Conservation (phyloP, 1,284 basidiomycete species). For the Cryptococcus floricola region DNA sequence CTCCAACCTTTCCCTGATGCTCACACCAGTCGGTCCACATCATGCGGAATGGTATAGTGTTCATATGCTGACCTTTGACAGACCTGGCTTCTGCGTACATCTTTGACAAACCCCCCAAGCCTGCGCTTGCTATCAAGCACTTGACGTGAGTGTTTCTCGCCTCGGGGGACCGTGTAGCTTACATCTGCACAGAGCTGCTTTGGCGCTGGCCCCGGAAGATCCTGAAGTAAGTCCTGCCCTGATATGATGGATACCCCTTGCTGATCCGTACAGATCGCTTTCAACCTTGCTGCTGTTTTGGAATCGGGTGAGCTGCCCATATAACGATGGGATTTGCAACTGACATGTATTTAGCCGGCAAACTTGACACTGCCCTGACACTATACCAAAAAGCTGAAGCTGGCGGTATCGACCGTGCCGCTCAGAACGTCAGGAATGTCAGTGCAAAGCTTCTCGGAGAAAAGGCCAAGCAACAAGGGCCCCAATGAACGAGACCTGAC, state of each 20-base stretch:
- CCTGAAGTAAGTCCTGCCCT: constrained; percentile 57
- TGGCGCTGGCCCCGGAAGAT: constrained; percentile 81
- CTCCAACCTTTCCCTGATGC: constrained; percentile 85
- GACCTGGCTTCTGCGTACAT: constrained; percentile 93
- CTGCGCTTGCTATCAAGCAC: constrained; percentile 86
- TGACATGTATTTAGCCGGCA: constrained; percentile 31
- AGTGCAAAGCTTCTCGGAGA: constrained; percentile 42
- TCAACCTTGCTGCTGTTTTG: constrained; percentile 68
- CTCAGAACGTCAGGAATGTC: constrained; percentile 46
- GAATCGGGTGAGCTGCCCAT: constrained; percentile 40
- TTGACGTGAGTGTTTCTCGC: constrained; percentile 60
- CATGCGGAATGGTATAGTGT: neutral
- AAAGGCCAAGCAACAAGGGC: constrained; percentile 8
- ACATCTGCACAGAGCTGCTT: constrained; percentile 62
- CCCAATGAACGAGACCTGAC: neutral
- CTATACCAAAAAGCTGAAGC: constrained; percentile 45
- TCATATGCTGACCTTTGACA: constrained; percentile 36
- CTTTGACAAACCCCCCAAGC: constrained; percentile 74
- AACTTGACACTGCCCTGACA: constrained; percentile 43
- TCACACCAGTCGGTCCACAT: constrained; percentile 70
- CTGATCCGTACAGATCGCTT: constrained; percentile 60
- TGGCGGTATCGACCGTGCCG: constrained; percentile 46
- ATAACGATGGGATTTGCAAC: neutral
- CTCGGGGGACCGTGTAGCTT: constrained; percentile 2
- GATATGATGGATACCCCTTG: neutral